Conservation (phyloP, 2,329 filamentous ascomycete genomes). For the Colletotrichum camelliae region DNA sequence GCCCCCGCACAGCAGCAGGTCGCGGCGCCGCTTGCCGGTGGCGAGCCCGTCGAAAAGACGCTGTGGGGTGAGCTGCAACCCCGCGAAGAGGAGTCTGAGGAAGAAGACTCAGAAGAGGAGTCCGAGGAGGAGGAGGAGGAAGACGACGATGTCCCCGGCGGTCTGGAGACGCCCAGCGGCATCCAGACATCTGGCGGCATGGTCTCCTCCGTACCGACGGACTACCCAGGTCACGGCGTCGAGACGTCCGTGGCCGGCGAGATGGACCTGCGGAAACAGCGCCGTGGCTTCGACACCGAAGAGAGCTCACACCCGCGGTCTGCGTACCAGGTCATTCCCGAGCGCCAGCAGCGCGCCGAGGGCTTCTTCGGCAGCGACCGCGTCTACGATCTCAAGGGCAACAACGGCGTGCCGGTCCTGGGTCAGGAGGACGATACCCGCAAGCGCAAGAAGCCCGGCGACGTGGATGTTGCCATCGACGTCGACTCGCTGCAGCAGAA, state of each 20-base stretch:
- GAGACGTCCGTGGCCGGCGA: constrained; percentile 83
- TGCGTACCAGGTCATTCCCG: constrained; percentile 88
- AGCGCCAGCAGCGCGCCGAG: constrained; percentile 82
- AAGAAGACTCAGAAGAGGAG: constrained; percentile 76
- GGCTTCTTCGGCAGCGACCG: constrained; percentile 97
- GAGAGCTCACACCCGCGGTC: constrained; percentile 76
- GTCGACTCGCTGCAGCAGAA: constrained; percentile 77
- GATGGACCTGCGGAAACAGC: constrained; percentile 88
- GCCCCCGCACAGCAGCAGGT: constrained; percentile 37
- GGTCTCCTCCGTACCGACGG: constrained; percentile 80
- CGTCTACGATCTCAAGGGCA: constrained; percentile 81
- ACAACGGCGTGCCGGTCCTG: constrained; percentile 71
- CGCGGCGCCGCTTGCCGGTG: constrained; percentile 45
- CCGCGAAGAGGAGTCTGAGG: constrained; percentile 75
- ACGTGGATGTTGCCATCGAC: constrained; percentile 92
- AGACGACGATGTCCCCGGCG: constrained; percentile 66
- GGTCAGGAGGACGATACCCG: constrained; percentile 78
- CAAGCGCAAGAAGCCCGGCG: constrained; percentile 95
- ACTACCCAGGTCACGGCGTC: constrained; percentile 71
- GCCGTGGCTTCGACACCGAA: constrained; percentile 87
- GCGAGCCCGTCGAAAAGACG: constrained; percentile 83
- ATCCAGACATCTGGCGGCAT: constrained; percentile 83
- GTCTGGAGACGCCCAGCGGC: constrained; percentile 76
- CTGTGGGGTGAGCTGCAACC: constrained; percentile 93
- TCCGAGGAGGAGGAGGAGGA: constrained; percentile 71